These are phyloP conservation scores for Globisporangium paroecandrum DNA, from an alignment of 352 stramenopile species.

Conservation along the genomic window DNA sequence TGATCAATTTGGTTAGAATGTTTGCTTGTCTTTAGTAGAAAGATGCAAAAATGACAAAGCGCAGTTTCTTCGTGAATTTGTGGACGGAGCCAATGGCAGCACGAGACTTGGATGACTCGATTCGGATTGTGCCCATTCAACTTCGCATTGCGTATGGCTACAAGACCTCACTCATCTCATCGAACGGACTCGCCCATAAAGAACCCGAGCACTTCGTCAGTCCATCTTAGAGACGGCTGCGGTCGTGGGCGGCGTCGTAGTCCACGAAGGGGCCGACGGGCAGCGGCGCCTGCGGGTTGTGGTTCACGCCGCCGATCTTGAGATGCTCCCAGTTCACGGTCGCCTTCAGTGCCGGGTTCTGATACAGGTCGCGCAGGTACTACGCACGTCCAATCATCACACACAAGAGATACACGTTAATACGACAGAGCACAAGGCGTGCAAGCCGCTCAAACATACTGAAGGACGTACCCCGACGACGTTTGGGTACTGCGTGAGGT, in stretches of 20 bases:
- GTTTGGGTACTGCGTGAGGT: slow-evolving; percentile 43
- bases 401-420: neutral
- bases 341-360: slow-evolving; percentile 53
- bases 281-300: slow-evolving; percentile 60
- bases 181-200: neutral
- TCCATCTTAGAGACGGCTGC: neutral
- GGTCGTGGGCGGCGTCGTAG: slow-evolving; percentile 24
- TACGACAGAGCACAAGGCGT: neutral
- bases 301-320: slow-evolving; percentile 83
- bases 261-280: slow-evolving; percentile 37
- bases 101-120: neutral
- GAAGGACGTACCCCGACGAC: slow-evolving; percentile 15
- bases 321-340: slow-evolving; percentile 86
- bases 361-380: slow-evolving; percentile 52
- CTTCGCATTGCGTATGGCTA: neutral
- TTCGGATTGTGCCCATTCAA: neutral
- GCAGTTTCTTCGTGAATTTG: neutral
- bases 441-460: neutral
- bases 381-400: neutral
- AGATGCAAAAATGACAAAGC: too few relatives aligned
- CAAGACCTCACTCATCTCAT: too few relatives aligned
- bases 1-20: neutral
- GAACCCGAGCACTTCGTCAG: neutral
- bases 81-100: neutral
- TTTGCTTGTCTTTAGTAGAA: neutral